Evolutionary conservation across 2,329 filamentous ascomycete genomes (phyloP).

Genomic region (Diaporthe ampelina): DNA sequence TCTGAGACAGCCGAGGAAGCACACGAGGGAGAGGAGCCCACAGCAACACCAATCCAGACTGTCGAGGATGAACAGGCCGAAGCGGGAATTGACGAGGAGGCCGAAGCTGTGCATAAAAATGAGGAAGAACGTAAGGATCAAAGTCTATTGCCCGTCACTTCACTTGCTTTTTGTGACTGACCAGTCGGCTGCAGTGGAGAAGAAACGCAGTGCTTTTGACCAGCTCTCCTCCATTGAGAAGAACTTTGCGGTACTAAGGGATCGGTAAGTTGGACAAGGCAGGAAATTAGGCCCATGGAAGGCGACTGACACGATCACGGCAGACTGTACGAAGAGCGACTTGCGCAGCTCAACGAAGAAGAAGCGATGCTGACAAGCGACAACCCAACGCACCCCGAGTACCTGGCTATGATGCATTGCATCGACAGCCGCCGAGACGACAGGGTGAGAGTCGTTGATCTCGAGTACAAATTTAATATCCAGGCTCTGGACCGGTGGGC

Average conservation of each 20-base stretch:
- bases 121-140: slow-evolving; percentile 73
- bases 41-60: slow-evolving; percentile 31
- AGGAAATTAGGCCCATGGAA: not conserved
- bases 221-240: slow-evolving; percentile 86
- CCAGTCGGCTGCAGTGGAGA: slow-evolving; percentile 70
- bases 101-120: slow-evolving; percentile 70
- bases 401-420: slow-evolving; percentile 89
- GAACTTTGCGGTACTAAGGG: slow-evolving; percentile 88
- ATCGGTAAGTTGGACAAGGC: slow-evolving; percentile 67
- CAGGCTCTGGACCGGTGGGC: slow-evolving; percentile 81
- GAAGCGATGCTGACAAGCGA: slow-evolving; percentile 72
- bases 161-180: slow-evolving; percentile 46
- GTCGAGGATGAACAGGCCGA: slow-evolving; percentile 60
- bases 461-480: slow-evolving; percentile 80
- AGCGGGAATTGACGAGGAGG: slow-evolving; percentile 71
- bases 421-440: slow-evolving; percentile 86
- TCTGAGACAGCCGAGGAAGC: slow-evolving; percentile 45
- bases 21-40: slow-evolving; percentile 43
- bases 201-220: slow-evolving; percentile 84
- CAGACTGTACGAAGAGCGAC: slow-evolving; percentile 89
- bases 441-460: slow-evolving; percentile 82
- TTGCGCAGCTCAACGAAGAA: slow-evolving; percentile 83
- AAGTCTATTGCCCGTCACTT: not conserved
- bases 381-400: slow-evolving; percentile 87
- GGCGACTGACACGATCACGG: slow-evolving; percentile 18